Conservation (phyloP, 768 basidiomycete species). For the Trametes punicea region DNA sequence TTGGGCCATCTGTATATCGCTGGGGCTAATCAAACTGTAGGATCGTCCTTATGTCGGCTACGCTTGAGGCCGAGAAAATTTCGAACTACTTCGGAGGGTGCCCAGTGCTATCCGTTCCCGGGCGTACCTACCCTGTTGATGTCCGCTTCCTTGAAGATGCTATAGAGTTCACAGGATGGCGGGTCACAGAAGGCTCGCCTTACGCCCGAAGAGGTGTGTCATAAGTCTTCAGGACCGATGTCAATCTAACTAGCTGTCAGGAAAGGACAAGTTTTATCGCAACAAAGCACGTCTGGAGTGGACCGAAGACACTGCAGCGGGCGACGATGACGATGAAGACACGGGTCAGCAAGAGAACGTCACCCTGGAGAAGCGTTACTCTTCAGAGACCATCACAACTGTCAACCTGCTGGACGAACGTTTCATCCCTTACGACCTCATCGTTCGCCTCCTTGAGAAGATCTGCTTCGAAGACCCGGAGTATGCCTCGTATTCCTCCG, state of each 20-base stretch:
- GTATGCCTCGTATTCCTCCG: conserved; percentile 61
- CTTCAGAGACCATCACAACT: conserved; percentile 65
- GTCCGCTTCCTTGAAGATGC: conserved; percentile 88
- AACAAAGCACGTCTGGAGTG: conserved; percentile 67
- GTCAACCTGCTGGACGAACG: conserved; percentile 87
- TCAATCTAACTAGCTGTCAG: conserved; percentile 33
- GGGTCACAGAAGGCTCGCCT: conserved; percentile 73
- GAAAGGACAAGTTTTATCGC: conserved; percentile 59
- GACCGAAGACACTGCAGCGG: conserved; percentile 64
- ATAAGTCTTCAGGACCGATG: background rate
- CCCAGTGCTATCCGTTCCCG: conserved; percentile 84
- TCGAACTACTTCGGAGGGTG: conserved; percentile 85
- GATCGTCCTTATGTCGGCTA: conserved; percentile 96
- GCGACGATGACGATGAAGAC: conserved; percentile 69
- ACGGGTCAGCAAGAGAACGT: conserved; percentile 39
- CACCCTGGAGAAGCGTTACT: conserved; percentile 79
- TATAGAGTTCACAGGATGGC: conserved; percentile 76
- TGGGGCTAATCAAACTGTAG: conserved; percentile 34
- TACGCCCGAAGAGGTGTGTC: conserved; percentile 70
- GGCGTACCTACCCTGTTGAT: conserved; percentile 92
- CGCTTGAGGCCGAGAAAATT: conserved; percentile 88
- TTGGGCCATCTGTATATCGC: background rate
- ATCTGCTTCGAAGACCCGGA: conserved; percentile 68
- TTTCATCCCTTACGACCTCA: conserved; percentile 87
- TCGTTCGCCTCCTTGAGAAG: conserved; percentile 75